A percentile compares a stretch with the other conserved stretches of the same genome.
These are phyloP conservation scores for Ogataea nitratoaversa DNA, from an alignment of 805 yeast genomes.

Conservation along the genomic window DNA sequence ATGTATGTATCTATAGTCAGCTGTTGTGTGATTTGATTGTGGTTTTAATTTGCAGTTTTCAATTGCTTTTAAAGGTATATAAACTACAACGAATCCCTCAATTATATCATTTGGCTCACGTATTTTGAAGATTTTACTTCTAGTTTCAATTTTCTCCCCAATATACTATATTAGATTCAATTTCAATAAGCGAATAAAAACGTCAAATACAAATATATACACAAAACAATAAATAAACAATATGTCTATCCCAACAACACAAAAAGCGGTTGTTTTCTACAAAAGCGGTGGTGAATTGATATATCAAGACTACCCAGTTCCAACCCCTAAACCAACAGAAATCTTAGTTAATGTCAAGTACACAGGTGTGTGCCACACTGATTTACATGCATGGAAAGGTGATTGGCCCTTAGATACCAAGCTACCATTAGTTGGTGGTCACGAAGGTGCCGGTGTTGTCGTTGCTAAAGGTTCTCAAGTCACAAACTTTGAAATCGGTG, in stretches of 20 bases:
- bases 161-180: not conserved
- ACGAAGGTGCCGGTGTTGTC: conserved; percentile 81
- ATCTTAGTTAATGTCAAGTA: conserved; percentile 70
- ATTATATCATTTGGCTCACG: no score
- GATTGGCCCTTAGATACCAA: conserved; percentile 78
- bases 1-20: no score
- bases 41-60: no score
- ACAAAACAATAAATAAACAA: conserved; percentile 39
- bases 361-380: conserved; percentile 90
- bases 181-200: conserved; percentile 12
- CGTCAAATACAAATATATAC: conserved; percentile 24
- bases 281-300: conserved; percentile 55
- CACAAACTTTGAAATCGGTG: conserved; percentile 65
- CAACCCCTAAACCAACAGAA: conserved; percentile 68
- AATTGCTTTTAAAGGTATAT: no score
- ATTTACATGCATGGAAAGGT: conserved; percentile 86
- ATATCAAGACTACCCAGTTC: conserved; percentile 70
- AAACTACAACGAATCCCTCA: no score
- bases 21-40: no score
- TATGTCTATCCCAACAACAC: conserved; percentile 47
- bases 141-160: no score
- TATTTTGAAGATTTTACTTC: no score
- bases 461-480: conserved; percentile 69
- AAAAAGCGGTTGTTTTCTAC: conserved; percentile 65
- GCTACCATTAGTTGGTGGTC: conserved; percentile 76